A percentile compares a stretch with the other conserved stretches of the same genome.
Evolutionary conservation across 495 filamentous ascomycete species (phyloP).

Genomic region (Talaromyces stipitatus): DNA sequence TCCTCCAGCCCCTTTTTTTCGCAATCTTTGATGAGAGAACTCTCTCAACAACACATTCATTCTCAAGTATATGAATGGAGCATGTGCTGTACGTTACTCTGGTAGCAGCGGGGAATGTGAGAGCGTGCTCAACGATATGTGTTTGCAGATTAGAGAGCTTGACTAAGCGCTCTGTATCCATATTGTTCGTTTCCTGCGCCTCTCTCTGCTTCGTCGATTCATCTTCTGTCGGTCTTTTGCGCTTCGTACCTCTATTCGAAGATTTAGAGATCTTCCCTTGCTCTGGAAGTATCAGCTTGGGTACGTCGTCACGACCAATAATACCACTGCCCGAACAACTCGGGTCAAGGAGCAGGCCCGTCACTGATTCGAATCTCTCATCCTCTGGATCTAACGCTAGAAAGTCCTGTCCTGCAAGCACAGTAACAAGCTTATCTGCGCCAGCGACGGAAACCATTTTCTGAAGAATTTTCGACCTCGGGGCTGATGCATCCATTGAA

Average conservation of each 20-base stretch:
- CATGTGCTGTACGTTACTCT: slow-evolving; percentile 90
- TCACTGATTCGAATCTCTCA: slow-evolving; percentile 47
- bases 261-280: slow-evolving; percentile 6
- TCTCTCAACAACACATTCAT: slow-evolving; percentile 71
- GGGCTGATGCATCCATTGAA: slow-evolving; percentile 34
- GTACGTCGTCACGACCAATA: slow-evolving; percentile 71
- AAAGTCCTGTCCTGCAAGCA: slow-evolving; percentile 72
- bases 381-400: slow-evolving; percentile 58
- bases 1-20: slow-evolving; percentile 61
- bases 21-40: slow-evolving; percentile 62
- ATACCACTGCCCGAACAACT: slow-evolving; percentile 95
- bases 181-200: slow-evolving; percentile 13
- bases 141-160: slow-evolving; percentile 74
- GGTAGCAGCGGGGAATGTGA: slow-evolving; percentile 68
- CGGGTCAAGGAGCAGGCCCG: slow-evolving; percentile 77
- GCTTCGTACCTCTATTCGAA: slow-evolving; percentile 30
- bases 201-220: slow-evolving; percentile 31
- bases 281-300: slow-evolving; percentile 45
- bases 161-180: slow-evolving; percentile 46
- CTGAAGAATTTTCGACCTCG: slow-evolving; percentile 60
- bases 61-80: slow-evolving; percentile 77
- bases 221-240: slow-evolving; percentile 21
- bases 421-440: slow-evolving; percentile 51
- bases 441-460: slow-evolving; percentile 79
- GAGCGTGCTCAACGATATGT: slow-evolving; percentile 69